Evolutionary conservation across 2,329 filamentous ascomycete genomes (phyloP).

Genomic region (Huntiella bhutanensis): DNA sequence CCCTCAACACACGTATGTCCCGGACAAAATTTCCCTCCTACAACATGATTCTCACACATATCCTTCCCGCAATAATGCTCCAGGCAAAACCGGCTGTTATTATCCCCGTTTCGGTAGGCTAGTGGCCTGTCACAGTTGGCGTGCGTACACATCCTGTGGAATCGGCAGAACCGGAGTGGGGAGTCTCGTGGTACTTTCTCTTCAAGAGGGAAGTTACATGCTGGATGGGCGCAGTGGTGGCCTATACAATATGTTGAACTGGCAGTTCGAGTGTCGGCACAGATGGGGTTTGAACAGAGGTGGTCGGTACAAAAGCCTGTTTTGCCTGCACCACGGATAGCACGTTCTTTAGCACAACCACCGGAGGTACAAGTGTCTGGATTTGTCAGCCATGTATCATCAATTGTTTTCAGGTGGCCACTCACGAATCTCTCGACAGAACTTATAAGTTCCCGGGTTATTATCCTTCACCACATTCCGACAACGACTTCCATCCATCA

Average conservation of each 20-base stretch:
- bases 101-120: slow-evolving; percentile 1
- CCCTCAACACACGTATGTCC: neutral
- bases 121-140: slow-evolving; percentile 12
- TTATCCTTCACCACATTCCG: slow-evolving; percentile 13
- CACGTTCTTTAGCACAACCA: slow-evolving; percentile 11
- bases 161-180: slow-evolving; percentile 14
- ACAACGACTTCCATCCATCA: slow-evolving; percentile 10
- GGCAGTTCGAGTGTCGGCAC: slow-evolving; percentile 3
- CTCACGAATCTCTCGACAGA: slow-evolving; percentile 14
- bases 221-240: slow-evolving; percentile 13
- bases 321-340: neutral
- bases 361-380: slow-evolving; percentile 14
- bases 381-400: neutral
- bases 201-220: slow-evolving; percentile 12
- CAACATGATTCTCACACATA: neutral
- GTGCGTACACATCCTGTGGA: slow-evolving; percentile 13
- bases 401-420: neutral
- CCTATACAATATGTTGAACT: slow-evolving; percentile 10
- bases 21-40: neutral
- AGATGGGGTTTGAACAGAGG: slow-evolving; percentile 14
- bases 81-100: slow-evolving; percentile 8
- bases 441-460: slow-evolving; percentile 13
- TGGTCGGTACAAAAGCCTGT: slow-evolving; percentile 14
- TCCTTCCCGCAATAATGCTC: slow-evolving; percentile 8
- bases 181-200: neutral